phyloP scores from a whole-genome alignment of 2,329 filamentous ascomycete species.

The Fusarium sp. region DNA sequence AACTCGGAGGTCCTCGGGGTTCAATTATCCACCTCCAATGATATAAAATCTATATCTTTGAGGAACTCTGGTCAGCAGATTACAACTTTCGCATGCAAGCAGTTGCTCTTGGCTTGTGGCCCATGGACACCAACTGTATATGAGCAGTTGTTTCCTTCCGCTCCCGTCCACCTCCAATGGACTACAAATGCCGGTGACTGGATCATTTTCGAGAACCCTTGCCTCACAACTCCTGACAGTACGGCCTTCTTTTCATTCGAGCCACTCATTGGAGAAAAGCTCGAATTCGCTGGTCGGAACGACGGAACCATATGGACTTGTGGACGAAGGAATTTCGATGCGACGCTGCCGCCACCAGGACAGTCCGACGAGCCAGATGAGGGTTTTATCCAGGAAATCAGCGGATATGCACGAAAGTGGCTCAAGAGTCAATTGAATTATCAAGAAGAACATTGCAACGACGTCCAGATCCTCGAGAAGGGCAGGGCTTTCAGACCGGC shows the following conservation, averaged over 20 bases:
- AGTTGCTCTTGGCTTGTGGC: background rate
- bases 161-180: background rate
- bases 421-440: background rate
- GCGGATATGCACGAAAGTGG: background rate
- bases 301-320: background rate
- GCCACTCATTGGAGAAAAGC: background rate
- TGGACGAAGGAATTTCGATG: background rate
- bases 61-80: fast-evolving
- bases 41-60: background rate
- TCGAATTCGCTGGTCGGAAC: background rate
- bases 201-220: background rate
- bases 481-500: background rate
- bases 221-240: fast-evolving
- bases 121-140: background rate
- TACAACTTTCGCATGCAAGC: fast-evolving
- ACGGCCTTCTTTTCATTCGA: background rate
- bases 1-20: fast-evolving
- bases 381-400: fast-evolving
- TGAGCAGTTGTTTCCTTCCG: background rate
- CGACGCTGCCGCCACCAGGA: background rate
- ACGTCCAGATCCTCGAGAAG: background rate
- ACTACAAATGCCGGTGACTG: background rate
- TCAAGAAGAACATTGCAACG: background rate
- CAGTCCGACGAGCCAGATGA: background rate
- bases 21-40: fast-evolving